phyloP scores from a whole-genome alignment of 2,329 filamentous ascomycete genomes.

The Ophiostoma angusticollis region DNA sequence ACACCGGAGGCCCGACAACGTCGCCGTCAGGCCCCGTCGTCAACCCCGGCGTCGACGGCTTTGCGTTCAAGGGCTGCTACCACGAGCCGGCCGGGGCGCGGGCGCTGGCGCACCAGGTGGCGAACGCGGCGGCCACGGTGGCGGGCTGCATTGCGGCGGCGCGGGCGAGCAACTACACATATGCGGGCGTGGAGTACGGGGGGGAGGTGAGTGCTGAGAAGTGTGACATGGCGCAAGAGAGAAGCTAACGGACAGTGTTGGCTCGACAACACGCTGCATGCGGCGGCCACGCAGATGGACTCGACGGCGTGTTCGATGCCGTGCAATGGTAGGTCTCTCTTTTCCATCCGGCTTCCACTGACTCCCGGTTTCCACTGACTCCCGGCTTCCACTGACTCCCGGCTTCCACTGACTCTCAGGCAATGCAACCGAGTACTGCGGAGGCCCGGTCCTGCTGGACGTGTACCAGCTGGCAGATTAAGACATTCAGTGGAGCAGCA shows the following conservation, averaged over 20 bases:
- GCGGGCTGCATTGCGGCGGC: slow-evolving; percentile 5
- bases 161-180: slow-evolving; percentile 16
- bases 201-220: slow-evolving; percentile 26
- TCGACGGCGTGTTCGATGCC: slow-evolving; percentile 19
- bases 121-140: too few relatives aligned
- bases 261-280: slow-evolving; percentile 13
- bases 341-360: not conserved
- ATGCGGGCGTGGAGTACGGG: slow-evolving; percentile 39
- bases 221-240: too few relatives aligned
- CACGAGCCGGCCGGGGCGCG: slow-evolving; percentile 14
- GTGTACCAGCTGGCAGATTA: slow-evolving; percentile 13
- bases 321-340: slow-evolving; percentile 14
- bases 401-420: not conserved
- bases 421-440: slow-evolving; percentile 14
- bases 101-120: slow-evolving; percentile 12
- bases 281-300: slow-evolving; percentile 13
- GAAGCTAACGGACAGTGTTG: slow-evolving; percentile 17
- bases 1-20: not conserved
- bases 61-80: slow-evolving; percentile 24
- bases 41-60: slow-evolving; percentile 23
- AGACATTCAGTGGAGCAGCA: too few relatives aligned
- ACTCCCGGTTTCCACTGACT: not conserved
- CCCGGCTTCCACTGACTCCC: not conserved
- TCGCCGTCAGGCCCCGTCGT: slow-evolving; percentile 15
- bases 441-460: slow-evolving; percentile 10